These are phyloP conservation scores for Sherardia arvensis DNA, from an alignment of 257 asterid genomes.

Conservation along the genomic window DNA sequence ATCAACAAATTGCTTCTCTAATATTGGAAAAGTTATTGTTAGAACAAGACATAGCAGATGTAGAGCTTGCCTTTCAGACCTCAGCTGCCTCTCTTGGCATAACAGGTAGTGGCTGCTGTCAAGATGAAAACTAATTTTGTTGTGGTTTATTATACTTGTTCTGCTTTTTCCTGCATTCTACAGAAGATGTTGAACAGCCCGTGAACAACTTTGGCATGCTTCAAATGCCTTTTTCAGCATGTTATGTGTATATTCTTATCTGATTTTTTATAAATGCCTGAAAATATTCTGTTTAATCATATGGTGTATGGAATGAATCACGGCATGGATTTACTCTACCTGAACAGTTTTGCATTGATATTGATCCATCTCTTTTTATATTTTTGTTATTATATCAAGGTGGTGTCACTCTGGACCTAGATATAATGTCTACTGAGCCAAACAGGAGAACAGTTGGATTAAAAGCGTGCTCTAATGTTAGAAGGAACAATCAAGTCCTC, in stretches of 20 bases:
- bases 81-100: background rate
- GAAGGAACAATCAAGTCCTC: constrained; percentile 1
- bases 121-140: background rate
- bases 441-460: too few relatives aligned
- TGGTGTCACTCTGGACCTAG: background rate
- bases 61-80: background rate
- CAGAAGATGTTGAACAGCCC: background rate
- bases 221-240: background rate
- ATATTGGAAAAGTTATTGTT: background rate
- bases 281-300: background rate
- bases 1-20: background rate
- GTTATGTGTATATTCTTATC: background rate
- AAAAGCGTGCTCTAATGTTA: too few relatives aligned
- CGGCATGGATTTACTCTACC: background rate
- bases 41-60: background rate
- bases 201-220: background rate
- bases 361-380: background rate
- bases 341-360: too few relatives aligned
- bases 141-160: background rate
- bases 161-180: background rate
- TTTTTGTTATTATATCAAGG: background rate
- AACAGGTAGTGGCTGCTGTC: background rate
- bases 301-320: background rate
- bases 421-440: too few relatives aligned
- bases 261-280: background rate